These are phyloP conservation scores for Flammula alnicola DNA, from an alignment of 1,284 basidiomycete species.

Conservation along the genomic window DNA sequence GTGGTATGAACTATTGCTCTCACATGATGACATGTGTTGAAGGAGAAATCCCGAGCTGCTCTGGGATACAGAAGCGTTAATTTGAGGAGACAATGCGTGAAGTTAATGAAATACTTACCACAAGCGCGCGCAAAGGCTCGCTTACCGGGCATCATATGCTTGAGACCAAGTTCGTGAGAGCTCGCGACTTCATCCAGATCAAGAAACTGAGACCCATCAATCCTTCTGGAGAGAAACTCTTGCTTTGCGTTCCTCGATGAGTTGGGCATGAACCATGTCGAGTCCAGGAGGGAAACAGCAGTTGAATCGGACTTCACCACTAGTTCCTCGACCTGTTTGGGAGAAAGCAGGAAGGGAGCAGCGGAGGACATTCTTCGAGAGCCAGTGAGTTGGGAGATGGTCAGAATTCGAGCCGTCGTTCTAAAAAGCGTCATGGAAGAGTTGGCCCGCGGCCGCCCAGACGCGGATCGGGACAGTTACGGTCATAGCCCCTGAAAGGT, in stretches of 20 bases:
- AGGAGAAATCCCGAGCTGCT: constrained; percentile 74
- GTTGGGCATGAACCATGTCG: constrained; percentile 90
- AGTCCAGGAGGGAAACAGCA: constrained; percentile 66
- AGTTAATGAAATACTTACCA: constrained; percentile 51
- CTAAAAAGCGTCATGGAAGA: no score
- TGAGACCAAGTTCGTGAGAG: constrained; percentile 73
- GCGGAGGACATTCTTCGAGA: constrained; percentile 39
- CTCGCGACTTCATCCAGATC: constrained; percentile 84
- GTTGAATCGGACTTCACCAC: constrained; percentile 30
- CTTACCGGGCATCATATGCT: constrained; percentile 91
- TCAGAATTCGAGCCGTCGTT: no score
- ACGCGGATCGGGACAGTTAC: background rate
- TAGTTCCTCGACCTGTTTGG: constrained; percentile 49
- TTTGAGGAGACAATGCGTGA: constrained; percentile 3
- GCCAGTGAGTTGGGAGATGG: no score
- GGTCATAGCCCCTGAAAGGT: constrained; percentile 14
- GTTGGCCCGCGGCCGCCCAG: no score
- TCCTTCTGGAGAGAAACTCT: constrained; percentile 71
- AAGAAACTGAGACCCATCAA: constrained; percentile 80
- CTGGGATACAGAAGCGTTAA: constrained; percentile 39
- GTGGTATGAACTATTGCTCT: constrained; percentile 27
- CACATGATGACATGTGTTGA: constrained; percentile 85
- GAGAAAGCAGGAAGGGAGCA: constrained; percentile 57
- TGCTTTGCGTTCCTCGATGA: constrained; percentile 64
- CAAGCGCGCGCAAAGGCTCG: constrained; percentile 81